A percentile compares a stretch with the other conserved stretches of the same genome.
Conservation (phyloP, 2,329 filamentous ascomycete species). For the Verticillium nubilum region DNA sequence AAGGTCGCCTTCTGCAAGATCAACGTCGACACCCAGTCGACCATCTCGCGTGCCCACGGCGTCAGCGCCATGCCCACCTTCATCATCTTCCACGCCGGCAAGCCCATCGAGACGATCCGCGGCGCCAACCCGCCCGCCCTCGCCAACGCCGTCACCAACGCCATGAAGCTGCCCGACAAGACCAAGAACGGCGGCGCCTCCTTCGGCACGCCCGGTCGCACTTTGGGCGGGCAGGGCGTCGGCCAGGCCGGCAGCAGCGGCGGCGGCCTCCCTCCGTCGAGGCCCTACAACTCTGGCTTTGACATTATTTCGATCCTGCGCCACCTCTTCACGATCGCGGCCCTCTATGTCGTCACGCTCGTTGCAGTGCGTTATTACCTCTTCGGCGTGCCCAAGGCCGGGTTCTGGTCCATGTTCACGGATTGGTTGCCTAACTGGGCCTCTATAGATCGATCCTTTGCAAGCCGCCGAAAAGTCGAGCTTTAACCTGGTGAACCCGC, state of each 20-base stretch:
- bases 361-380: conserved; percentile 43
- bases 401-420: conserved; percentile 2
- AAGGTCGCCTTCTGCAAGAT: conserved; percentile 88
- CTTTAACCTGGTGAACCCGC: conserved; percentile 48
- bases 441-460: conserved; percentile 52
- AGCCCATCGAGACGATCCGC: conserved; percentile 67
- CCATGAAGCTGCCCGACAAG: conserved; percentile 45
- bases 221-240: conserved; percentile 37
- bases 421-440: conserved; percentile 7
- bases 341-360: conserved; percentile 56
- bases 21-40: conserved; percentile 78
- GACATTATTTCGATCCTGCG: conserved; percentile 41
- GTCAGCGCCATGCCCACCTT: conserved; percentile 93
- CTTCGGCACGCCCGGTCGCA: conserved; percentile 52
- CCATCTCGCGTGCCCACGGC: conserved; percentile 70
- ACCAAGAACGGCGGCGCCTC: conserved; percentile 36
- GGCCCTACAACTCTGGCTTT: conserved; percentile 17
- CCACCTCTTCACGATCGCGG: conserved; percentile 48
- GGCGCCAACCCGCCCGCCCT: conserved; percentile 78
- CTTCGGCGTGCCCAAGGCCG: background rate
- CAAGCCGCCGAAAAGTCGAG: conserved; percentile 53
- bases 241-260: conserved; percentile 14
- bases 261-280: conserved; percentile 13
- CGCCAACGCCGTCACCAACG: conserved; percentile 69
- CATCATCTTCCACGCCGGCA: conserved; percentile 76